phyloP scores from a whole-genome alignment of 2,329 filamentous ascomycete species.

The Epichloe amarillans region DNA sequence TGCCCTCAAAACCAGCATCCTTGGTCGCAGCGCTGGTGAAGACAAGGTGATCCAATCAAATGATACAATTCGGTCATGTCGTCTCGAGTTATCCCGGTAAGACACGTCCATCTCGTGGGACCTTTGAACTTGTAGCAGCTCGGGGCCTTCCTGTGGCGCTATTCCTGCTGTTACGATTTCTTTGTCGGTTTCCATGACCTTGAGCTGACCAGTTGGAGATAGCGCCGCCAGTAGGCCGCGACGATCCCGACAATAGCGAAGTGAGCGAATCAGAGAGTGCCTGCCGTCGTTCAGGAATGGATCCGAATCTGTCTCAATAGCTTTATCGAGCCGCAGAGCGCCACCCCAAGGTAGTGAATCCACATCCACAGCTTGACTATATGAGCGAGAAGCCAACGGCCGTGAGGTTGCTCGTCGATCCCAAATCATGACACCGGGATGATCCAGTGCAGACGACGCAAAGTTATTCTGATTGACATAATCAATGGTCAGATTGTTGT shows the following conservation, averaged over 20 bases:
- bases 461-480: slow-evolving; percentile 74
- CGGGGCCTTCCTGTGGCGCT: slow-evolving; percentile 34
- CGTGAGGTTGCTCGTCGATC: slow-evolving; percentile 53
- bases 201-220: slow-evolving; percentile 49
- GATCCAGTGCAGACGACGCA: slow-evolving; percentile 63
- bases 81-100: slow-evolving; percentile 36
- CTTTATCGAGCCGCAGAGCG: slow-evolving; percentile 42
- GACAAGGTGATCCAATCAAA: slow-evolving; percentile 54
- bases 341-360: slow-evolving; percentile 51
- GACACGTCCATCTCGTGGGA: slow-evolving; percentile 50
- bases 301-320: slow-evolving; percentile 41
- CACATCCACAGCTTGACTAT: slow-evolving; percentile 44
- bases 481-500: slow-evolving; percentile 64
- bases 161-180: slow-evolving; percentile 30
- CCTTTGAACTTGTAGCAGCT: slow-evolving; percentile 44
- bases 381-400: slow-evolving; percentile 37
- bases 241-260: slow-evolving; percentile 50
- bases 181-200: slow-evolving; percentile 44
- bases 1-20: slow-evolving; percentile 45
- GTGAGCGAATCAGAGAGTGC: slow-evolving; percentile 46
- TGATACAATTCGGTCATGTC: slow-evolving; percentile 49
- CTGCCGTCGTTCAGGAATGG: slow-evolving; percentile 38
- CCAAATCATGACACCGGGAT: slow-evolving; percentile 65
- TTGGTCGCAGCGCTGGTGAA: slow-evolving; percentile 39
- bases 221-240: slow-evolving; percentile 48